These are phyloP conservation scores for Aspergillus transmontanensis DNA, from an alignment of 2,329 filamentous ascomycete species.

Conservation along the genomic window DNA sequence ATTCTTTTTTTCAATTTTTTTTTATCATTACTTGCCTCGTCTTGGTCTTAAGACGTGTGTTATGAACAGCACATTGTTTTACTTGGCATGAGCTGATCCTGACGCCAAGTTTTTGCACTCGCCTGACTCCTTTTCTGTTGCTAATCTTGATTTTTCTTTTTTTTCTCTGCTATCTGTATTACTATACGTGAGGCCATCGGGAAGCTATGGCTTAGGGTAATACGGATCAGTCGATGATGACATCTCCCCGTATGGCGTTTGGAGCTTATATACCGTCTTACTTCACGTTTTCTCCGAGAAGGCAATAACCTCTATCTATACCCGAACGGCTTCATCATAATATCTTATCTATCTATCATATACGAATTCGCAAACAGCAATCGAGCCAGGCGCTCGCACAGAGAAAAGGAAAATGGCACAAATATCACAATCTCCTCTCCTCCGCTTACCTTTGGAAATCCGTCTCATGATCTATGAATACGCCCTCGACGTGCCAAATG, in stretches of 20 bases:
- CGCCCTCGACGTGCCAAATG: constrained; percentile 32
- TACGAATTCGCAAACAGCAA: background rate
- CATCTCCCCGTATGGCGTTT: background rate
- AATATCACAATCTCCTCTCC: constrained; percentile 18
- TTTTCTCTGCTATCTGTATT: background rate
- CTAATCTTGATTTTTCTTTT: background rate
- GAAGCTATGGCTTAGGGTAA: background rate
- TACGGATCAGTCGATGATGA: constrained; percentile 5
- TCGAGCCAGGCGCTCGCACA: background rate
- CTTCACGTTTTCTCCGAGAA: background rate
- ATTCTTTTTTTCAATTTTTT: background rate
- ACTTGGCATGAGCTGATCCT: constrained; percentile 4
- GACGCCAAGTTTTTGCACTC: background rate
- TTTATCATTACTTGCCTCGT: background rate
- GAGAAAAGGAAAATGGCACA: background rate
- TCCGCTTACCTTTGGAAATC: constrained; percentile 33
- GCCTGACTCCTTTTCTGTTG: constrained; percentile 5
- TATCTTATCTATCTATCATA: background rate
- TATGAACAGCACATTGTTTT: constrained; percentile 6
- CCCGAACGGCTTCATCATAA: background rate
- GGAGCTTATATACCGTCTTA: background rate
- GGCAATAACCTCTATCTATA: background rate
- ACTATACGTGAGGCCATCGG: background rate
- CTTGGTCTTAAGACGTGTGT: background rate
- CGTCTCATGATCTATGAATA: constrained; percentile 40